Evolutionary conservation across 306 rosid species (phyloP).

Genomic region (Heteromeles arbutifolia): DNA sequence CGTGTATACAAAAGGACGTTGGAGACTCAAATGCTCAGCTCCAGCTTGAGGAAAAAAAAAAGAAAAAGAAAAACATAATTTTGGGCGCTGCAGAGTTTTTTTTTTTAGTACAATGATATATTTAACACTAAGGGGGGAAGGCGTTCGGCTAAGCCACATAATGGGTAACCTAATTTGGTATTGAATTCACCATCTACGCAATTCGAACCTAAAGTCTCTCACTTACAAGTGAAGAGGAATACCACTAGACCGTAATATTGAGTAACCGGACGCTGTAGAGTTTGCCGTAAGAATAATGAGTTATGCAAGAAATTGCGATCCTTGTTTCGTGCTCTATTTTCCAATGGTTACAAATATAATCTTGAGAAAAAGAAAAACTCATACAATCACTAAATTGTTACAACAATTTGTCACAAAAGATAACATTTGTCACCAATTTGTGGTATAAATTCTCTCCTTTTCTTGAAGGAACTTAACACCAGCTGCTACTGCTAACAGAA

Average conservation of each 20-base stretch:
- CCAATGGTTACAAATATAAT: background rate
- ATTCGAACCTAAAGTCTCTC: too few species aligned
- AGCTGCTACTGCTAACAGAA: slow-evolving; percentile 19
- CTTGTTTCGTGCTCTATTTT: background rate
- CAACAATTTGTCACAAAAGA: background rate
- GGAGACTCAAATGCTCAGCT: too few species aligned
- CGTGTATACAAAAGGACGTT: too few species aligned
- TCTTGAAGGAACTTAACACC: background rate
- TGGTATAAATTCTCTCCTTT: background rate
- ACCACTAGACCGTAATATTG: fast-evolving
- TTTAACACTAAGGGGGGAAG: too few species aligned
- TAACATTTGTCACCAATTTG: background rate
- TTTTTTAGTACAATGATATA: too few species aligned
- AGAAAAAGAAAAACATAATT: too few species aligned
- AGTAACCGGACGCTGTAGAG: fast-evolving
- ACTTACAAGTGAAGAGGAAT: too few species aligned
- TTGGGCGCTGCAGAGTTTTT: too few species aligned
- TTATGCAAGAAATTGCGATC: background rate
- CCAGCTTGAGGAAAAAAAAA: too few species aligned
- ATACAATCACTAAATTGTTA: background rate
- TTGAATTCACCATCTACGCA: fast-evolving
- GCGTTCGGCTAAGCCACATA: too few species aligned
- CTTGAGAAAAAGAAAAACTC: background rate
- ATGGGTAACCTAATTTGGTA: too few species aligned
- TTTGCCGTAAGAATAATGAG: too few species aligned